These are phyloP conservation scores for Ceratocystis ficicola DNA, from an alignment of 2,329 filamentous ascomycete genomes.

Conservation along the genomic window DNA sequence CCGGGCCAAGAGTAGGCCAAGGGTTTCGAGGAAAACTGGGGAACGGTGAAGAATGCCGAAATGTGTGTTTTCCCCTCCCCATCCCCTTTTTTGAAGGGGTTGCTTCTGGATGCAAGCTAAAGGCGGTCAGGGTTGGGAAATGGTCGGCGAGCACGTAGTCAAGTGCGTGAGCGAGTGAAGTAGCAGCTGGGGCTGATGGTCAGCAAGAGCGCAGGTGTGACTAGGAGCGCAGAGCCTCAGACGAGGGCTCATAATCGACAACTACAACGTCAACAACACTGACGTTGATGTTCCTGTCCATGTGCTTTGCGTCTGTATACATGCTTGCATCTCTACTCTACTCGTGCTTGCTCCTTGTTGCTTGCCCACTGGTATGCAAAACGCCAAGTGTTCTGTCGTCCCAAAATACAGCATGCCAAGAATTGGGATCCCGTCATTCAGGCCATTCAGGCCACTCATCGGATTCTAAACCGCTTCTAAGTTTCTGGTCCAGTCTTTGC, in stretches of 20 bases:
- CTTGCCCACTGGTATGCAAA: background rate
- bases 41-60: slow-evolving; percentile 3
- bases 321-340: too few species aligned
- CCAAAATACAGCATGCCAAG: slow-evolving; percentile 8
- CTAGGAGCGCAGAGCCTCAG: too few species aligned
- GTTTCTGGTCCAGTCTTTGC: background rate
- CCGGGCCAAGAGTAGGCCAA: background rate
- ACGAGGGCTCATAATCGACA: too few species aligned
- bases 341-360: too few species aligned
- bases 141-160: too few species aligned
- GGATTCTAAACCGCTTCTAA: slow-evolving; percentile 6
- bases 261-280: too few species aligned
- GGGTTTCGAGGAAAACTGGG: background rate
- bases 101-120: background rate
- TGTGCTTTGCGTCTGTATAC: too few species aligned
- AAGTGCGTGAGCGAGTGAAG: too few species aligned
- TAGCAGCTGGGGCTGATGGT: background rate
- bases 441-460: too few species aligned
- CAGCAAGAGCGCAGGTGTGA: background rate
- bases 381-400: slow-evolving; percentile 11
- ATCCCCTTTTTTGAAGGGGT: background rate
- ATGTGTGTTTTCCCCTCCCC: background rate
- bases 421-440: slow-evolving; percentile 7
- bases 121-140: background rate
- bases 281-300: too few species aligned